A percentile compares a stretch with the other conserved stretches of the same genome.
Evolutionary conservation across 257 asterid genomes (phyloP).

Genomic region (Echites panduratus): DNA sequence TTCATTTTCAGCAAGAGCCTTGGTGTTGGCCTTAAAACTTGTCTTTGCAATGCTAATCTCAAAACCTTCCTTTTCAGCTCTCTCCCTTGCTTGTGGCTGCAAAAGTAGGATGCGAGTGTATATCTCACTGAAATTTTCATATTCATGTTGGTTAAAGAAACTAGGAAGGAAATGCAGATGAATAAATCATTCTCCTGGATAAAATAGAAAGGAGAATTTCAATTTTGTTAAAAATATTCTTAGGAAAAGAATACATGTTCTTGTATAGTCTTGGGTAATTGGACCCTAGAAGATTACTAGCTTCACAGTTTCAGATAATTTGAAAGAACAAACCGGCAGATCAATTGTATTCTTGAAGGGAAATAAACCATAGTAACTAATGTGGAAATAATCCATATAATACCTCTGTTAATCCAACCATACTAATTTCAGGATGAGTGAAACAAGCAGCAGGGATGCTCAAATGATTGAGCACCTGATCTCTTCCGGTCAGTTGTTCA

Average conservation of each 20-base stretch:
- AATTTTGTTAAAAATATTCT: background rate
- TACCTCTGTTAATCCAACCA: slow-evolving; percentile 96
- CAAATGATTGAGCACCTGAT: slow-evolving; percentile 79
- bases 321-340: background rate
- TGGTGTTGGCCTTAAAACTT: slow-evolving; percentile 79
- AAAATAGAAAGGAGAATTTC: background rate
- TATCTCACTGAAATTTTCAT: background rate
- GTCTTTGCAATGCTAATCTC: slow-evolving; percentile 68
- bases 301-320: background rate
- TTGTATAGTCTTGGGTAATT: background rate
- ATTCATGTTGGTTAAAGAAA: background rate
- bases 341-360: background rate
- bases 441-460: slow-evolving; percentile 95
- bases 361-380: background rate
- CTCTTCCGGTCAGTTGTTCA: slow-evolving; percentile 86
- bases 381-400: slow-evolving; percentile 16
- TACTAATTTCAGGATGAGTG: slow-evolving; percentile 94
- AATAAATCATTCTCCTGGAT: background rate
- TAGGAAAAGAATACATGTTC: background rate
- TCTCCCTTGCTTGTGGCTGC: slow-evolving; percentile 86
- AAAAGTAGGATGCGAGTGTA: slow-evolving; percentile 9
- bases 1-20: slow-evolving; percentile 84
- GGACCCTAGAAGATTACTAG: background rate
- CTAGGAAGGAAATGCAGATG: background rate
- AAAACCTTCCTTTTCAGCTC: slow-evolving; percentile 69